Conservation (phyloP, 2,329 filamentous ascomycete species). For the Penicillium sp. region DNA sequence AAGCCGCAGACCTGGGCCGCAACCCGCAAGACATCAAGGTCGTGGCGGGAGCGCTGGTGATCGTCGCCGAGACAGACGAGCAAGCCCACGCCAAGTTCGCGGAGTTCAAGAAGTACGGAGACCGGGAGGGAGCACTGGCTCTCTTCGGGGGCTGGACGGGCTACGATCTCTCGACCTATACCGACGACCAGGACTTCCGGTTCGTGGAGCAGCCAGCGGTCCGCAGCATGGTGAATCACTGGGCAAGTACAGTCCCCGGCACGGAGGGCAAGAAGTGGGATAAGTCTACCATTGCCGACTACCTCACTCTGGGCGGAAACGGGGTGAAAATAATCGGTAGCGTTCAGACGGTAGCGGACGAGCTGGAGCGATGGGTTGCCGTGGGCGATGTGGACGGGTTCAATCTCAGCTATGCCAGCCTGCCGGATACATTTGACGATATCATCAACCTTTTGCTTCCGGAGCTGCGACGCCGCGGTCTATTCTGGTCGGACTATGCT, state of each 20-base stretch:
- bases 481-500: constrained; percentile 41
- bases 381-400: constrained; percentile 38
- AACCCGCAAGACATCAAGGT: constrained; percentile 44
- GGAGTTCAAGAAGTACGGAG: constrained; percentile 44
- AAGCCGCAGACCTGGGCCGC: constrained; percentile 41
- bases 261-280: constrained; percentile 41
- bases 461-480: constrained; percentile 33
- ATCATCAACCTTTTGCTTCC: constrained; percentile 34
- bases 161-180: constrained; percentile 43
- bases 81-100: constrained; percentile 45
- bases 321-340: constrained; percentile 38
- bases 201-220: constrained; percentile 44
- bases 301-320: constrained; percentile 35
- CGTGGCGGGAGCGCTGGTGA: constrained; percentile 44
- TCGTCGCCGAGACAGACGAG: constrained; percentile 47
- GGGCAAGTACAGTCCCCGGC: constrained; percentile 45
- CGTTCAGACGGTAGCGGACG: constrained; percentile 37
- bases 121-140: constrained; percentile 45
- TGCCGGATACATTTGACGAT: constrained; percentile 39
- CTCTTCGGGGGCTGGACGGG: constrained; percentile 51
- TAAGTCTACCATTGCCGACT: constrained; percentile 36
- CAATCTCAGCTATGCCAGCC: constrained; percentile 35
- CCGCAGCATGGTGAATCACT: constrained; percentile 46
- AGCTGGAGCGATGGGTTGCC: constrained; percentile 38
- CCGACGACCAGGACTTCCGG: constrained; percentile 47